Base-by-base conservation (phyloP, 2,329 filamentous ascomycete species). In the Emmonsiellopsis sp. region DNA sequence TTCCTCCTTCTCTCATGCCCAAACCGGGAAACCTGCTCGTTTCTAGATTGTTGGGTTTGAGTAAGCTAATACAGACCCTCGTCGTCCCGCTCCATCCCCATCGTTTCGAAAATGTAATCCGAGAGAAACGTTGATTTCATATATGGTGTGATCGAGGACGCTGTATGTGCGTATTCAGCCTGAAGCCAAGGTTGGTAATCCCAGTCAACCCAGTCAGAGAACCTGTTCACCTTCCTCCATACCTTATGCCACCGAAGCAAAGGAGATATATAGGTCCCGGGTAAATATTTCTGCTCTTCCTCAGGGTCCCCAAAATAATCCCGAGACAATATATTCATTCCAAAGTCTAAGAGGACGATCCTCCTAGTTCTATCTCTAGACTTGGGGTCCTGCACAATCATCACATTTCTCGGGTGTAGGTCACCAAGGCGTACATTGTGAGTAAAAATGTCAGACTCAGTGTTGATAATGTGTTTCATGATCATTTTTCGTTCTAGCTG, bases 121-220 rank as follows among this genome's bases (percentile, higher is more conserved):
- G 41, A 15, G 7, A 43, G n/a, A 13, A 5, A 49, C n/a, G n/a
- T 13, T 32, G 46, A 32, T 35, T 35, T 51, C 34, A 51, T 51
- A 16, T 40, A 6, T 8, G 48, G 48, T 41, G 48, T 51, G 20
- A 51, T 20, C 7, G 48, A 40, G 30, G 48, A 42, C 13, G 26
- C 34, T 30, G 48, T 51, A 20, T 55, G 34, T 2, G 54, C 50
- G 35, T 46, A 55, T 43, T 50, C 40, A 11, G 9, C 31, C 10
- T 41, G 44, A 45, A 53, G 40, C 54, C 51, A 50, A 4, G 38
- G 26, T 30, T 53, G 45, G n/a, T 43, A 55, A 30, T 55, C 54
- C 54, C 54, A 53, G 32, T 55, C 45, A 7, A 53, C 35, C 54
- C 54, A 55, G 3, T 26, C 34, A 5, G 13, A n/a, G 30, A 55